Base-by-base conservation (phyloP, 306 rosid genomes). In the Nissolia schottii region DNA sequence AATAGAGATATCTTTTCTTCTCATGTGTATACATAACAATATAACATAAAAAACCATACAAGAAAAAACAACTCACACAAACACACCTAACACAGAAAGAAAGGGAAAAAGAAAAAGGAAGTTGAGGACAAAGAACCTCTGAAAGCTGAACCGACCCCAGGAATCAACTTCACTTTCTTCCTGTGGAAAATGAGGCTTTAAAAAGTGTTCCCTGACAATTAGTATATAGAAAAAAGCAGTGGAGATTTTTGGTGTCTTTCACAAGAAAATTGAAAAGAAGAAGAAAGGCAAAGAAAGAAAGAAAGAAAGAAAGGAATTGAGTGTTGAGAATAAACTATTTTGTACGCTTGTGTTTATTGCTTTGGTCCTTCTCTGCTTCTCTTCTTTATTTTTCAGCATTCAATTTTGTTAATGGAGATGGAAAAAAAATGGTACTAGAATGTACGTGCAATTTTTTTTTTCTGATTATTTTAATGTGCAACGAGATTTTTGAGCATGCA, bases 331-430 rank as follows among this genome's bases (percentile, higher is more conserved):
- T 58, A 76, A 77, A 75, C 83, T 79, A 70, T 76, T 46, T 73
- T 77, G 79, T 84, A 86, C 84, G 90, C 60, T 82, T 80, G 76
- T 73, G 82, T 77, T 74, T 78, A 74, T 73, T 71, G 67, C 83
- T 75, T 73, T 72, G 7, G n/a, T 8, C 7, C 4, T 54, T 29
- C 49, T 27, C 55, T n/a, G n/a, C n/a, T 38, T 45, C 22, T 46
- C 10, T 7, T 41, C 12, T 73, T 62, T 63, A 46, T 34, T 4
- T 16, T 3, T 19, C 6, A 40, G 23, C 16, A 64, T 24, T 20
- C 15, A 67, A 67, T 38, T 74, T 25, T 61, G 65, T 10, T n/a
- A n/a, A n/a, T n/a, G n/a, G n/a, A n/a, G n/a, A 34, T 59, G 29
- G 7, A 8, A 32, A 37, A 50, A 51, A 1, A n/a, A n/a, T n/a